Evolutionary conservation across 306 rosid genomes (phyloP).

Genomic region (Oxytropis ochrocephala): DNA sequence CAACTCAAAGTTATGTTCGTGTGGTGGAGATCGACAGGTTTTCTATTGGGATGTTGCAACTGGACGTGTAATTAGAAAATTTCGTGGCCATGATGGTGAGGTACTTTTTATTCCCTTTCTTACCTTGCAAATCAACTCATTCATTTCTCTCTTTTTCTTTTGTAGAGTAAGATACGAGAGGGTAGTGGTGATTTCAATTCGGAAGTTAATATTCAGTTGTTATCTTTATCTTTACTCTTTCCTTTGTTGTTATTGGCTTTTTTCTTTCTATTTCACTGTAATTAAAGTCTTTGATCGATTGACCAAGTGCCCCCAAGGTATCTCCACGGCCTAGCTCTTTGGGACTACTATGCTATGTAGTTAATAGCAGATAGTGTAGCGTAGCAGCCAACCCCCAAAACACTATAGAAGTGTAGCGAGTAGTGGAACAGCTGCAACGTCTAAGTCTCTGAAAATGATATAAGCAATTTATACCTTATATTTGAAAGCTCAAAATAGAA

Average conservation of each 20-base stretch:
- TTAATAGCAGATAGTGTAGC: no score
- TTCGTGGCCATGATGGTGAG: constrained; percentile 89
- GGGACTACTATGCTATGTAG: no score
- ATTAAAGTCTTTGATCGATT: no score
- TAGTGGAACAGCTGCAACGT: no score
- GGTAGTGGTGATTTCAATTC: background rate
- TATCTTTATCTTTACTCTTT: background rate
- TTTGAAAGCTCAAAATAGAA: no score
- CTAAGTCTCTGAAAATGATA: no score
- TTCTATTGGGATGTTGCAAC: constrained; percentile 90
- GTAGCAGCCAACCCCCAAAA: no score
- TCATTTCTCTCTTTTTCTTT: background rate
- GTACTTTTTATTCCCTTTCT: constrained; percentile 14
- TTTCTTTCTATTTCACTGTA: no score
- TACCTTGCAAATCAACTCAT: background rate
- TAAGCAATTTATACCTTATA: no score
- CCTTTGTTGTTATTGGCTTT: background rate
- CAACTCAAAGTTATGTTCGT: constrained; percentile 75
- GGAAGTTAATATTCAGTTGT: background rate
- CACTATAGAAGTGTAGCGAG: no score
- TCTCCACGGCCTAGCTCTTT: no score
- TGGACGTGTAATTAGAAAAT: constrained; percentile 77
- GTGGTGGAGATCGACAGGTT: constrained; percentile 85
- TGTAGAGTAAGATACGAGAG: background rate
- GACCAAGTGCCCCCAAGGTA: no score